phyloP scores from a whole-genome alignment of 306 rosid genomes.

The Cicer judaicum region DNA sequence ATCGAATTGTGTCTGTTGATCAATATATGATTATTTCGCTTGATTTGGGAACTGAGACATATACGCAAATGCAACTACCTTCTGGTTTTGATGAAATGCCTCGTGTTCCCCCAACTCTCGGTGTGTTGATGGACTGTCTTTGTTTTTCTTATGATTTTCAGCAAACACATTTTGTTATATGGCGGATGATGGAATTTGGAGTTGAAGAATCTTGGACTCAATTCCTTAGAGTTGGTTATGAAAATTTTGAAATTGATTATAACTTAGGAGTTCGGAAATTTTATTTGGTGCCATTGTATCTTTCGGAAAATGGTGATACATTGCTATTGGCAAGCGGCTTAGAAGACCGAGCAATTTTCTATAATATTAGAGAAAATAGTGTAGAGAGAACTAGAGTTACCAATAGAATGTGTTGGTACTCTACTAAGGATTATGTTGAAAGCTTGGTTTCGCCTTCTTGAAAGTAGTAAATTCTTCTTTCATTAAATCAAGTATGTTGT shows the following conservation, averaged over 20 bases:
- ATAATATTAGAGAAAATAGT: neutral
- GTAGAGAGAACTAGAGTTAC: neutral
- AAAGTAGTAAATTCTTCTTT: neutral
- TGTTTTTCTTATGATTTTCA: neutral
- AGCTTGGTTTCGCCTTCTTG: neutral
- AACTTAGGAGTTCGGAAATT: neutral
- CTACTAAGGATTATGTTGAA: neutral
- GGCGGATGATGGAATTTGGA: neutral
- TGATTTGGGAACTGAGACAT: neutral
- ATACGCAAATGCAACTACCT: neutral
- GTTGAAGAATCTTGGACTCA: neutral
- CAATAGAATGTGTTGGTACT: neutral
- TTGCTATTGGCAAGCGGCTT: neutral
- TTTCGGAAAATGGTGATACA: slow-evolving; percentile 2
- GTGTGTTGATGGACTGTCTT: neutral
- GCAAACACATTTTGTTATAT: neutral
- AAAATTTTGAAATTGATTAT: neutral
- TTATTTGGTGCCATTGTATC: neutral
- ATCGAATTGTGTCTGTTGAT: neutral
- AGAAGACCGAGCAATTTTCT: neutral
- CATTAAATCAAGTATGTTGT: neutral
- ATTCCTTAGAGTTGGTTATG: neutral
- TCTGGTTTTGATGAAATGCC: neutral
- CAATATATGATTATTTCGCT: neutral
- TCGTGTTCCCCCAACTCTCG: neutral